These are phyloP conservation scores for Patellifolia procumbens DNA, from an alignment of 179 eudicot species.

Conservation along the genomic window DNA sequence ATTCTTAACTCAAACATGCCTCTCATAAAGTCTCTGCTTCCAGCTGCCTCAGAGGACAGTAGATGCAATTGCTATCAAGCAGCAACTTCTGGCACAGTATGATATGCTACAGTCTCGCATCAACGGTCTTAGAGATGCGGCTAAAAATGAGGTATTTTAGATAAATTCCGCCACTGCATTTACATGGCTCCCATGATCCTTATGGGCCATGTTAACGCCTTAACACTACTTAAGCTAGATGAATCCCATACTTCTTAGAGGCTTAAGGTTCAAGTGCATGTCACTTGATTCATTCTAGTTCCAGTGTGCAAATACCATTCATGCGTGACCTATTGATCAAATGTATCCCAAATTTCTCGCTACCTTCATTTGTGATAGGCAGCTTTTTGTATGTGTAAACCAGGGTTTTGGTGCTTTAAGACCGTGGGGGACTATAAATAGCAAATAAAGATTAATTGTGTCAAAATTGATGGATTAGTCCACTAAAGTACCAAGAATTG, in stretches of 20 bases:
- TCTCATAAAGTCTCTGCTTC: slow-evolving; percentile 18
- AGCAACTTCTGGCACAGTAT: slow-evolving; percentile 89
- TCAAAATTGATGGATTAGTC: not conserved
- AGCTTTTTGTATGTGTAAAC: too few relatives aligned
- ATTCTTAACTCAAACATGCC: not conserved
- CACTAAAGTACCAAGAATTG: too few relatives aligned
- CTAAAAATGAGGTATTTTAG: slow-evolving; percentile 81
- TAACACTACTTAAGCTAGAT: not conserved
- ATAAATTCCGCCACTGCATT: not conserved
- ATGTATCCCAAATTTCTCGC: not conserved
- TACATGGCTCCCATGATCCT: too few relatives aligned
- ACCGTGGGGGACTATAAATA: not conserved
- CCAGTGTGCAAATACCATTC: not conserved
- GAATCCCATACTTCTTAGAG: not conserved
- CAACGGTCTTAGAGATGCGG: slow-evolving; percentile 70
- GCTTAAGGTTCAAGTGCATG: not conserved
- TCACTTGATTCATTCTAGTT: not conserved
- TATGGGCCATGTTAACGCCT: too few relatives aligned
- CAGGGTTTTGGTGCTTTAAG: not conserved
- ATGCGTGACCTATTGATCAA: not conserved
- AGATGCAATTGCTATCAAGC: slow-evolving; percentile 67
- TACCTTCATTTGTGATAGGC: too few relatives aligned
- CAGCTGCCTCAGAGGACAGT: slow-evolving; percentile 75
- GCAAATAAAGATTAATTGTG: not conserved
- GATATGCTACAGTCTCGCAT: slow-evolving; percentile 90